Conservation (phyloP, 176 grass and related monocot genomes). For the Phoenix roebelenii region DNA sequence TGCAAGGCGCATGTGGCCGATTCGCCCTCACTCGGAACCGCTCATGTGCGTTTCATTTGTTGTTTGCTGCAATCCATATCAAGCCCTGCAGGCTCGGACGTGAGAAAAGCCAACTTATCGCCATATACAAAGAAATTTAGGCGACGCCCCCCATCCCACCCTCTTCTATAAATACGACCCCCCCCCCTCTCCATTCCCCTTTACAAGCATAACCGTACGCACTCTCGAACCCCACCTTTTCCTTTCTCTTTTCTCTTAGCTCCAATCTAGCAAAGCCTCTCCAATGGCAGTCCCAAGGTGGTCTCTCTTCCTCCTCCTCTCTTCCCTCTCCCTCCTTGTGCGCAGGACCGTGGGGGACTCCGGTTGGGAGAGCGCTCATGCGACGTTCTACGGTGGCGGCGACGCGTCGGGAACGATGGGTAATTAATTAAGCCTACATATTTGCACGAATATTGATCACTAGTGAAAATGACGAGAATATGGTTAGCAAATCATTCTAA, state of each 20-base stretch:
- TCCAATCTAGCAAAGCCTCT: no score
- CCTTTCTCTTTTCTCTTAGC: background rate
- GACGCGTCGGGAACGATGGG: constrained; percentile 1
- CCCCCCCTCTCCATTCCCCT: background rate
- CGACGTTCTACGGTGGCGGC: background rate
- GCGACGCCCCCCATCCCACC: background rate
- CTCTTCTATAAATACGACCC: background rate
- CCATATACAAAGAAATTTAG: background rate
- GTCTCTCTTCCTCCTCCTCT: background rate
- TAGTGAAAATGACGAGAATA: background rate
- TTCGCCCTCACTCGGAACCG: background rate
- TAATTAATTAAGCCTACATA: background rate
- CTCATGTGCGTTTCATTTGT: background rate
- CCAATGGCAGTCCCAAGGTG: background rate
- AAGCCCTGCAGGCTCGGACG: background rate
- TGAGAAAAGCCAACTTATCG: background rate
- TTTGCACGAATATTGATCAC: background rate
- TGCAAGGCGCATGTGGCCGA: background rate
- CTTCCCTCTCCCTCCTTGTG: background rate
- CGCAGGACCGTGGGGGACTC: background rate
- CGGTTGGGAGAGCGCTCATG: background rate
- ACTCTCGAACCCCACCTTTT: background rate
- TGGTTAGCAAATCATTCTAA: background rate
- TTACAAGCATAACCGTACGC: no score
- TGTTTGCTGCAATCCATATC: background rate